Evolutionary conservation across 2,329 filamentous ascomycete genomes (phyloP).

Genomic region (Rachicladosporium sp.): DNA sequence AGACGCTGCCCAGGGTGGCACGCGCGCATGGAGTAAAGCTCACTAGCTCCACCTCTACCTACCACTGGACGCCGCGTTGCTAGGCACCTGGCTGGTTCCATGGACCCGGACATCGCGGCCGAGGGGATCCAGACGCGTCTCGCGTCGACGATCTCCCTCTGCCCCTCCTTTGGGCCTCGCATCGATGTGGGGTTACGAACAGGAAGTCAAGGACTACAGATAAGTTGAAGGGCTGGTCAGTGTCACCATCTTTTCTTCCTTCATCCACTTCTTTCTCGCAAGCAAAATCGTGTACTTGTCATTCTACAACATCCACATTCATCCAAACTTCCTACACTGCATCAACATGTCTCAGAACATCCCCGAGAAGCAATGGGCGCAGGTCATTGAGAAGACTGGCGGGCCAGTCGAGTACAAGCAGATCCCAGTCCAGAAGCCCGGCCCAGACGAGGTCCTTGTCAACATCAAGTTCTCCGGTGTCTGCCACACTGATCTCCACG

Average conservation of each 20-base stretch:
- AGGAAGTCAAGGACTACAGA: neutral
- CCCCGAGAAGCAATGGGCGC: conserved; percentile 79
- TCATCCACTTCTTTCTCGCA: neutral
- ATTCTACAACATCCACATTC: neutral
- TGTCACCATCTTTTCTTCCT: neutral
- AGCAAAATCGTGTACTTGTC: neutral
- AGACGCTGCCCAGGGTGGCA: too few species aligned
- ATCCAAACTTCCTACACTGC: neutral
- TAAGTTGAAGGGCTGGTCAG: neutral
- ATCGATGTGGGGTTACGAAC: conserved; percentile 3
- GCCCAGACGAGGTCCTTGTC: conserved; percentile 80
- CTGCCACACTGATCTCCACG: conserved; percentile 76
- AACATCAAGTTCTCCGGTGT: conserved; percentile 86
- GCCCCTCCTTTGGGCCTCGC: conserved; percentile 4
- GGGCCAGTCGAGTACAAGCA: conserved; percentile 60
- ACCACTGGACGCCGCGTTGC: too few species aligned
- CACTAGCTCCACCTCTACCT: too few species aligned
- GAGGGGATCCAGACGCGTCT: too few species aligned
- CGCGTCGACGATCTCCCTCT: conserved; percentile 1
- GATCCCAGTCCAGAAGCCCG: conserved; percentile 70
- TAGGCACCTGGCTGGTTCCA: too few species aligned
- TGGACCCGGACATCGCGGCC: too few species aligned
- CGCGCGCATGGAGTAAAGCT: too few species aligned
- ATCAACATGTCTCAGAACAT: conserved; percentile 29
- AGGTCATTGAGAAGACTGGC: conserved; percentile 74